Conservation (phyloP, 1,284 basidiomycete species). For the Rhodofomes roseus region DNA sequence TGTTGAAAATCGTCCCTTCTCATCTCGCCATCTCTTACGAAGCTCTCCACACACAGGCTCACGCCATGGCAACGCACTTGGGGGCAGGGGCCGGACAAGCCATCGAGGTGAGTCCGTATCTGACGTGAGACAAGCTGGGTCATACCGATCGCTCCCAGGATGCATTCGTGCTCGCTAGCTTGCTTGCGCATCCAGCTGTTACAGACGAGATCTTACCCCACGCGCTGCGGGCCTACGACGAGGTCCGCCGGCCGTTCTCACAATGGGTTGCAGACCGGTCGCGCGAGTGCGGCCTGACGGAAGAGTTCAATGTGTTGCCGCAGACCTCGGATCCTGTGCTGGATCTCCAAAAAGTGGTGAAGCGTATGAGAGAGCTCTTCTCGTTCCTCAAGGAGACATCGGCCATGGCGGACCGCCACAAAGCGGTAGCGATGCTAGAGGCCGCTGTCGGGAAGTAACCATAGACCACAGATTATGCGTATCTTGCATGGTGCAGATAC, state of each 20-base stretch:
- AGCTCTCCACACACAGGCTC: conserved; percentile 26
- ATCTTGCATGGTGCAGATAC: too few species aligned
- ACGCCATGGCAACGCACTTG: conserved; percentile 39
- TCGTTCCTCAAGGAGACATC: conserved; percentile 5
- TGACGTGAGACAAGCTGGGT: too few species aligned
- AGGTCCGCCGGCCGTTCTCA: conserved; percentile 31
- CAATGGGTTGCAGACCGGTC: conserved; percentile 14
- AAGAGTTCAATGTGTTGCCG: too few species aligned
- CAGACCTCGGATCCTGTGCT: neutral
- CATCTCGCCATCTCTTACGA: neutral
- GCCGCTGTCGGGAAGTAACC: too few species aligned
- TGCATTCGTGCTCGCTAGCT: conserved; percentile 31
- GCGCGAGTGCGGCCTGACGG: too few species aligned
- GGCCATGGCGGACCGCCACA: conserved; percentile 5
- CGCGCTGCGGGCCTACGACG: conserved; percentile 33
- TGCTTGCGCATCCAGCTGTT: conserved; percentile 28
- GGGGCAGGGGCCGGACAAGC: conserved; percentile 39
- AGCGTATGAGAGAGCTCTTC: neutral
- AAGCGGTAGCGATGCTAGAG: conserved; percentile 2
- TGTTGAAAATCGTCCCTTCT: conserved; percentile 4
- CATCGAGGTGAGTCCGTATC: conserved; percentile 26
- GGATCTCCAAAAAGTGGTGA: conserved; percentile 4
- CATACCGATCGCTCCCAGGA: too few species aligned
- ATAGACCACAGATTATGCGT: too few species aligned
- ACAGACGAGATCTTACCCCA: conserved; percentile 20